Conservation (phyloP, 257 asterid genomes). For the Scutellaria galericulata region DNA sequence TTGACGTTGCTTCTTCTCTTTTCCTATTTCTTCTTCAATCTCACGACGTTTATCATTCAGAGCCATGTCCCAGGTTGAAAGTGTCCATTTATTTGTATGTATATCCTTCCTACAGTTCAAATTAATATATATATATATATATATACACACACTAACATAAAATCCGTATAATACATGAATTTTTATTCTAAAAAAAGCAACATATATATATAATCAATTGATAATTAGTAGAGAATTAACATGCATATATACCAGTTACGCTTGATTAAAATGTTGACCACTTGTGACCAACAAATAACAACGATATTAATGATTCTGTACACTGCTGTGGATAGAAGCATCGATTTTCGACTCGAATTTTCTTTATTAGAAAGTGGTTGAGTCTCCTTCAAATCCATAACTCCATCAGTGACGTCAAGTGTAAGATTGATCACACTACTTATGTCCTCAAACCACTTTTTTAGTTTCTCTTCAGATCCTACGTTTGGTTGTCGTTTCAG, state of each 20-base stretch:
- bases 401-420: neutral
- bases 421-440: neutral
- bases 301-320: neutral
- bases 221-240: no score
- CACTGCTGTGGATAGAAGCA: conserved; percentile 3
- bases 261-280: neutral
- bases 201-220: no score
- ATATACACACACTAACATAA: no score
- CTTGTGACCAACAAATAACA: conserved; percentile 13
- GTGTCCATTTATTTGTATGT: no score
- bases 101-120: neutral
- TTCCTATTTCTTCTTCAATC: neutral
- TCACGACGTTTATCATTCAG: neutral
- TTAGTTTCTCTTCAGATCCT: neutral
- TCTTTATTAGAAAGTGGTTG: neutral
- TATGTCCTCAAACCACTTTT: neutral
- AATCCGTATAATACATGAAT: no score
- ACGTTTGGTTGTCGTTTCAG: neutral
- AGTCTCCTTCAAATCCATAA: conserved; percentile 9
- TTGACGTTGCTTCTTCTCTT: no score
- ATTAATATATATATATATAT: no score
- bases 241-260: neutral
- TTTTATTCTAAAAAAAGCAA: no score
- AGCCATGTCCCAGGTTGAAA: no score
- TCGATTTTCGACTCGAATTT: no score